Conservation (phyloP, 257 asterid genomes). For the Cruciata laevipes region DNA sequence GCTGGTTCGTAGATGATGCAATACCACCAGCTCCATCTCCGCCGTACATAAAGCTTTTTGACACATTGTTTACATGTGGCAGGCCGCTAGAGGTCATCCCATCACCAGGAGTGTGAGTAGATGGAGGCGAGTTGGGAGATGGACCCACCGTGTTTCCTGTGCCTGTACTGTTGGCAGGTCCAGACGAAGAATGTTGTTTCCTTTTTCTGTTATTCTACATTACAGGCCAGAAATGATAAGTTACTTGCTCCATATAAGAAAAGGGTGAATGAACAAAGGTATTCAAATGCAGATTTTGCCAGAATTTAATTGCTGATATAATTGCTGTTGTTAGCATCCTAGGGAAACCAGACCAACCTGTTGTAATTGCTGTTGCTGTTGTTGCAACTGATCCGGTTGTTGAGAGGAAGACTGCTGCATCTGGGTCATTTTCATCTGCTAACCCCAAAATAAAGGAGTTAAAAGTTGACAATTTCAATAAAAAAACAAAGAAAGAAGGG, state of each 20-base stretch:
- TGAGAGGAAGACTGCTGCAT: conserved; percentile 52
- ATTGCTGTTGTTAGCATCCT: too few relatives aligned
- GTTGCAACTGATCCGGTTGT: conserved; percentile 46
- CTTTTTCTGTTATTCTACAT: conserved; percentile 80
- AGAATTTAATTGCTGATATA: too few relatives aligned
- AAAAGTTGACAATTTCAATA: not conserved
- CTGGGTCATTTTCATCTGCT: conserved; percentile 48
- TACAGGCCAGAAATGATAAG: conserved; percentile 6
- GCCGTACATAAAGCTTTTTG: conserved; percentile 79
- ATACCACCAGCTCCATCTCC: conserved; percentile 86
- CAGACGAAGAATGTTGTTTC: conserved; percentile 90
- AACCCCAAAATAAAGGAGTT: conserved; percentile 5
- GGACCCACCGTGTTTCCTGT: conserved; percentile 45
- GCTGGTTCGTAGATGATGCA: conserved; percentile 84
- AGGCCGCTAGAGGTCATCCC: conserved; percentile 76
- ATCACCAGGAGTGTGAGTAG: conserved; percentile 95
- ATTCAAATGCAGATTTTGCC: conserved; percentile 1
- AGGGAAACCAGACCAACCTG: conserved; percentile 26
- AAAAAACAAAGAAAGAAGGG: not conserved
- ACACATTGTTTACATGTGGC: conserved; percentile 61
- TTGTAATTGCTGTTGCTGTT: conserved; percentile 26
- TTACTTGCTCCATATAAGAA: not conserved
- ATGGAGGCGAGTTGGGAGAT: conserved; percentile 64
- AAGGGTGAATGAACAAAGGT: not conserved
- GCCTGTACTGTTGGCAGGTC: conserved; percentile 54